These are phyloP conservation scores for Stephania cephalantha DNA, from an alignment of 164 flowering plant species.

Conservation along the genomic window DNA sequence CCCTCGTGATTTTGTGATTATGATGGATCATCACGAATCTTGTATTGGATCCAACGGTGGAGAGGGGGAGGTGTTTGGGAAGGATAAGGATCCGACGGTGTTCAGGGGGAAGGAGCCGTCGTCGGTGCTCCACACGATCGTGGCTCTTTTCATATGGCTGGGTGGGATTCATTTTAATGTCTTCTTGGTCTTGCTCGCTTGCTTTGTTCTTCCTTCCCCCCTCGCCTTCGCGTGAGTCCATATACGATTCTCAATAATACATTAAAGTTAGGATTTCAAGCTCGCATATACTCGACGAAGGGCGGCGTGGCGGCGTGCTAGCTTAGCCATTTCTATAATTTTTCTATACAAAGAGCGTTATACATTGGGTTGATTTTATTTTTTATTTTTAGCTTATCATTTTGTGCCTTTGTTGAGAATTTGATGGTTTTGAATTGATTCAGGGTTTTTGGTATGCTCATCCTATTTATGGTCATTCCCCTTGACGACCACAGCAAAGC, in stretches of 20 bases:
- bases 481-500: slow-evolving; percentile 42
- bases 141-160: slow-evolving; percentile 56
- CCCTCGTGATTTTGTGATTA: too few species aligned
- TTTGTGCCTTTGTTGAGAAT: too few species aligned
- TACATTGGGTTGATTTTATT: too few species aligned
- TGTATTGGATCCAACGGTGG: too few species aligned
- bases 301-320: too few species aligned
- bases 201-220: slow-evolving; percentile 46
- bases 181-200: slow-evolving; percentile 32
- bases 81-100: slow-evolving; percentile 18
- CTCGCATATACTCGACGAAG: too few species aligned
- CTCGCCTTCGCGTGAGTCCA: slow-evolving; percentile 34
- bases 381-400: too few species aligned
- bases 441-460: slow-evolving; percentile 60
- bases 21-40: too few species aligned
- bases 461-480: slow-evolving; percentile 53
- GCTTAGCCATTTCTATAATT: not conserved
- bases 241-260: slow-evolving; percentile 6
- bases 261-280: too few species aligned
- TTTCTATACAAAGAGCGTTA: too few species aligned
- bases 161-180: slow-evolving; percentile 55
- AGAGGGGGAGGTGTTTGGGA: too few species aligned
- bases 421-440: not conserved
- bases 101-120: slow-evolving; percentile 21
- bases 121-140: slow-evolving; percentile 19